A percentile compares a stretch with the other conserved stretches of the same genome.
Conservation (phyloP, 176 grass and related monocot genomes). For the Musa itinerans region DNA sequence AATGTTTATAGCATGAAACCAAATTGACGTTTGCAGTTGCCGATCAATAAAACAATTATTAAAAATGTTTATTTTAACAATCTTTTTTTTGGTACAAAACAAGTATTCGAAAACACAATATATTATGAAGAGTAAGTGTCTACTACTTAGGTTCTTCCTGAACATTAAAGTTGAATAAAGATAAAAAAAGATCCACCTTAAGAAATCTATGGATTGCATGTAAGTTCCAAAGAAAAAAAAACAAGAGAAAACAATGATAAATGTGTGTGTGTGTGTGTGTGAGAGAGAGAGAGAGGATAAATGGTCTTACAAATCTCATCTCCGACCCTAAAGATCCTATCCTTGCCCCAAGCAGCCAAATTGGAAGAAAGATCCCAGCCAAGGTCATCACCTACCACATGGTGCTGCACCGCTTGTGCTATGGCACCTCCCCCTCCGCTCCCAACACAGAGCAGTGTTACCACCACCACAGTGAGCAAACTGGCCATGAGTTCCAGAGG, state of each 20-base stretch:
- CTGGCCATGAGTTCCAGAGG: not conserved
- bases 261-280: too few relatives aligned
- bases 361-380: constrained; percentile 27
- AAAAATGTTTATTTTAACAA: too few relatives aligned
- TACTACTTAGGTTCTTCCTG: too few relatives aligned
- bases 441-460: not conserved
- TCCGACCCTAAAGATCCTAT: constrained; percentile 24
- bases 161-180: too few relatives aligned
- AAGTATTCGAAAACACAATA: too few relatives aligned
- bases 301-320: constrained; percentile 30
- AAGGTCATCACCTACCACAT: constrained; percentile 47
- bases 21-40: too few relatives aligned
- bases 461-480: not conserved
- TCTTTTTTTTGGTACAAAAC: too few relatives aligned
- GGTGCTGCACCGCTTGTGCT: constrained; percentile 17
- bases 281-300: not conserved
- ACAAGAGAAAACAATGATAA: too few relatives aligned
- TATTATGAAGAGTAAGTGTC: too few relatives aligned
- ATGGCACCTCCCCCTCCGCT: not conserved
- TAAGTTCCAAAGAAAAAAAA: too few relatives aligned
- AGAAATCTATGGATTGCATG: not conserved
- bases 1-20: too few relatives aligned
- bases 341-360: constrained; percentile 26
- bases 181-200: not conserved
- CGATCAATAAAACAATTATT: too few relatives aligned